Evolutionary conservation across 176 grass and related monocot species (phyloP).

Genomic region (Cymbopogon citratus): DNA sequence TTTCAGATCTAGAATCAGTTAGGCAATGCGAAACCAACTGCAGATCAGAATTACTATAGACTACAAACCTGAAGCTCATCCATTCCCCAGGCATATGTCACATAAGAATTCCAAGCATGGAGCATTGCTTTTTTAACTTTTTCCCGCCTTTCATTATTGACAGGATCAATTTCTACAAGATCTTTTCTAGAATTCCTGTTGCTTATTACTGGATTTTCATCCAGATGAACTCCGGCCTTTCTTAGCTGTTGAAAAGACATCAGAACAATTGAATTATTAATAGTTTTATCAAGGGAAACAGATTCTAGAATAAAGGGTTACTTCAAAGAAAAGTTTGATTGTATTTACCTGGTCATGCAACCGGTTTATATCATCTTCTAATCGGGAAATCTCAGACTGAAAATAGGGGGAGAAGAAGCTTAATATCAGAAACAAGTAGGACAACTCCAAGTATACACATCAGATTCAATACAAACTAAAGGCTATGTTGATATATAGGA

Average conservation of each 20-base stretch:
- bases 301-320: background rate
- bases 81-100: constrained; percentile 88
- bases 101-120: constrained; percentile 98
- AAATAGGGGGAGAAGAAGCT: constrained; percentile 22
- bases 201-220: constrained; percentile 31
- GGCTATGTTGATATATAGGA: background rate
- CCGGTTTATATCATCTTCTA: constrained; percentile 53
- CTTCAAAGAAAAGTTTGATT: constrained; percentile 1
- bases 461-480: background rate
- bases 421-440: background rate
- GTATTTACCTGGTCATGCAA: constrained; percentile 85
- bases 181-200: constrained; percentile 28
- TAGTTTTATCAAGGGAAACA: background rate
- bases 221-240: constrained; percentile 46
- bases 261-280: background rate
- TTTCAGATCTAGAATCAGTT: constrained; percentile 21
- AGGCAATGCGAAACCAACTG: constrained; percentile 18
- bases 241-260: constrained; percentile 57
- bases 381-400: constrained; percentile 67
- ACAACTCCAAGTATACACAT: background rate
- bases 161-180: constrained; percentile 60
- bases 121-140: constrained; percentile 93
- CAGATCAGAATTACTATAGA: constrained; percentile 1
- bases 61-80: constrained; percentile 93
- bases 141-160: constrained; percentile 77